Evolutionary conservation across 202 grass and related monocot genomes (phyloP).

Genomic region (Hordeum pubiflorum): DNA sequence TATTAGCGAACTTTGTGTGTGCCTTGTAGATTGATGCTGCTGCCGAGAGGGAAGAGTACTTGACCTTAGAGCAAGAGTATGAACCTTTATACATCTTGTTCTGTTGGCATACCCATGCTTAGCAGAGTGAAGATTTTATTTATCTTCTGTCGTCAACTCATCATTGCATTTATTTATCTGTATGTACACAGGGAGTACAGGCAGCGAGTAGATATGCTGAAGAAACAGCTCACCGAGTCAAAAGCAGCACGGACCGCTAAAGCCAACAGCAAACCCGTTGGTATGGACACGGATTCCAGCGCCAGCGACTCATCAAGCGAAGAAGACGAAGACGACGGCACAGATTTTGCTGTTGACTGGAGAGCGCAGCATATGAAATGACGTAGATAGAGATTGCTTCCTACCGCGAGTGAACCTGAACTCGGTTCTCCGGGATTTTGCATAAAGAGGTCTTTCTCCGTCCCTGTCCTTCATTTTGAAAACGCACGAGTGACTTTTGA

Average conservation of each 20-base stretch:
- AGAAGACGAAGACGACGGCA: constrained; percentile 43
- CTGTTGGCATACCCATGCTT: neutral
- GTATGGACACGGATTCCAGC: constrained; percentile 47
- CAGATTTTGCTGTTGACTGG: constrained; percentile 83
- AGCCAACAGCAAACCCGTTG: constrained; percentile 44
- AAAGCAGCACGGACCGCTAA: constrained; percentile 54
- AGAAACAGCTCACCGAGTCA: constrained; percentile 65
- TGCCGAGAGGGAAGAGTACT: constrained; percentile 70
- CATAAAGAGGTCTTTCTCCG: neutral
- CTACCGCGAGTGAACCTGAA: neutral
- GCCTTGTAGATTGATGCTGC: constrained; percentile 86
- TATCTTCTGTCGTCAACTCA: neutral
- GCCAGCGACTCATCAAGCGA: constrained; percentile 56
- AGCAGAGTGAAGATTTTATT: neutral
- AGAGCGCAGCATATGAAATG: constrained; percentile 90
- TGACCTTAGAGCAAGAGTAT: constrained; percentile 80
- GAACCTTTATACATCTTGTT: constrained; percentile 1
- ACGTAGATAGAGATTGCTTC: neutral
- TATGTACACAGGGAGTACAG: constrained; percentile 61
- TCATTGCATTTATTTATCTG: constrained; percentile 2
- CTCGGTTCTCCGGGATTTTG: neutral
- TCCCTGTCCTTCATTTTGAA: neutral
- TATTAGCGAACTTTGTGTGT: constrained; percentile 10
- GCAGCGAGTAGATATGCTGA: constrained; percentile 73
- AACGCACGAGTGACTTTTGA: neutral